phyloP scores from a whole-genome alignment of 2,329 filamentous ascomycete species.

The Truncatella angustata region DNA sequence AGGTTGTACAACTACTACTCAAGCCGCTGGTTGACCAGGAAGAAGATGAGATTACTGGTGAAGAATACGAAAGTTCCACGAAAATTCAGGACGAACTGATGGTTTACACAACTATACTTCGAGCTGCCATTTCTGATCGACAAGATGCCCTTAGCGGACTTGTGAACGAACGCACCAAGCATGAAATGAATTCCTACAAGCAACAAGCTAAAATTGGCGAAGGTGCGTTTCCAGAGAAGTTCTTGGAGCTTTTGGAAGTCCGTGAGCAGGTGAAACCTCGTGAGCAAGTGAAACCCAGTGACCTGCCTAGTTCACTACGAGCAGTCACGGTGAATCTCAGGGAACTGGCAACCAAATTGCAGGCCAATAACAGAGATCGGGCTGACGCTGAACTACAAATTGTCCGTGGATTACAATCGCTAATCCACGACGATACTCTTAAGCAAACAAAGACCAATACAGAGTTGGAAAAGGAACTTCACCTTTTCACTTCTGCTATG shows the following conservation, averaged over 20 bases:
- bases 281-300: conserved; percentile 46
- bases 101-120: conserved; percentile 77
- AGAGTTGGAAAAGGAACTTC: conserved; percentile 66
- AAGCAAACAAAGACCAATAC: conserved; percentile 49
- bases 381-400: conserved; percentile 64
- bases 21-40: conserved; percentile 82
- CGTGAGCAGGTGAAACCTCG: conserved; percentile 48
- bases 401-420: conserved; percentile 60
- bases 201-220: conserved; percentile 59
- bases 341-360: conserved; percentile 56
- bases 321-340: conserved; percentile 70
- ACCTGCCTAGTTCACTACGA: conserved; percentile 63
- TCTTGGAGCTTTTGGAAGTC: conserved; percentile 48
- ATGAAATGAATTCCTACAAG: conserved; percentile 67
- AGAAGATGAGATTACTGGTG: conserved; percentile 71
- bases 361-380: conserved; percentile 54
- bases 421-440: conserved; percentile 52
- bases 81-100: conserved; percentile 86
- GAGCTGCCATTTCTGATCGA: conserved; percentile 75
- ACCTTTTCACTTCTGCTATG: conserved; percentile 74
- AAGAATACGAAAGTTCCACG: conserved; percentile 87
- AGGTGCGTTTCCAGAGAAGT: conserved; percentile 68
- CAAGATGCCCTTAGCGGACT: conserved; percentile 74
- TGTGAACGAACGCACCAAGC: conserved; percentile 69
- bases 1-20: conserved; percentile 69